A percentile compares a stretch with the other conserved stretches of the same genome.
phyloP scores from a whole-genome alignment of 306 rosid species.

The Delonix regia region DNA sequence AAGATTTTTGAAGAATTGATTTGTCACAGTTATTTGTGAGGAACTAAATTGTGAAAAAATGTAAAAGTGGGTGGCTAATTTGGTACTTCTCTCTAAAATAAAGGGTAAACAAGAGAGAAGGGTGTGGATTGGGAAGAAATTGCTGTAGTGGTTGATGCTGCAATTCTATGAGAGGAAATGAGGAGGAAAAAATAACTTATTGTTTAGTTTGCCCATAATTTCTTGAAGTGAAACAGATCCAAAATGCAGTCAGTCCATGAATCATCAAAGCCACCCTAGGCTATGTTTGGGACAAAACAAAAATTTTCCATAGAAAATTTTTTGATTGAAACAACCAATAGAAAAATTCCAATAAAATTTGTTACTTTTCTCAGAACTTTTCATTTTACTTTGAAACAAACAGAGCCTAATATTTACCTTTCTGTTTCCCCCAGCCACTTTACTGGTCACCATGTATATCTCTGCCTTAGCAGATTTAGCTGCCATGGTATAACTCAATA shows the following conservation, averaged over 20 bases:
- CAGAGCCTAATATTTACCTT: not conserved
- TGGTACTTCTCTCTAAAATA: too few species aligned
- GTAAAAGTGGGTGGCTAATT: too few species aligned
- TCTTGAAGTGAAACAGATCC: not conserved
- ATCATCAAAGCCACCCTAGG: not conserved
- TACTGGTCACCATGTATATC: not conserved
- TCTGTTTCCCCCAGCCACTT: not conserved
- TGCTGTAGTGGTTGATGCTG: not conserved
- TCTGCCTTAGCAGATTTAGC: not conserved
- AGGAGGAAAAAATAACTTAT: not conserved
- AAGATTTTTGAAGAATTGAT: too few species aligned
- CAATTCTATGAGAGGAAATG: not conserved
- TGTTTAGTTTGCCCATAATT: not conserved
- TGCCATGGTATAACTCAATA: conserved; percentile 4
- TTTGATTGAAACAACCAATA: too few species aligned
- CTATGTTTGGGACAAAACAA: not conserved
- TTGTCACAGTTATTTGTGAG: too few species aligned
- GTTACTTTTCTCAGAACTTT: too few species aligned
- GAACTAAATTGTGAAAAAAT: too few species aligned
- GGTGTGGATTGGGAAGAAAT: not conserved
- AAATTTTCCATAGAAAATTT: not conserved
- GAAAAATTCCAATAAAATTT: too few species aligned
- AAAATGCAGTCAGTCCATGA: not conserved
- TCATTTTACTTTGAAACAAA: not conserved
- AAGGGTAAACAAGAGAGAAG: not conserved